Conservation (phyloP, 805 yeast species). For the Maudiozyma barnettii region DNA sequence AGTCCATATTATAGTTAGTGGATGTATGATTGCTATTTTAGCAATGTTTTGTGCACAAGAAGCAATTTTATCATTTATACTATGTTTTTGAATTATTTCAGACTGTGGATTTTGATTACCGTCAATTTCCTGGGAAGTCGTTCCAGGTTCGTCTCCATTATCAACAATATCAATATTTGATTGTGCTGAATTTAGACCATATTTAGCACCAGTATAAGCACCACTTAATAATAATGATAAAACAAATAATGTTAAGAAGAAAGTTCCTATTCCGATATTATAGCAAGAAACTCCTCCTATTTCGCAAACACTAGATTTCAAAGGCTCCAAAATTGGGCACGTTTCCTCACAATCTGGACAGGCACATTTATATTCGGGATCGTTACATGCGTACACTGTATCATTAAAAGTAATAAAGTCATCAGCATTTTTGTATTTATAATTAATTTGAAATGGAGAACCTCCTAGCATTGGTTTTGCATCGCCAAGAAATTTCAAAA, state of each 20-base stretch:
- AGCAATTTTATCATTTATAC: not conserved
- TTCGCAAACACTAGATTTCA: constrained; percentile 38
- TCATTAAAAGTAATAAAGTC: constrained; percentile 12
- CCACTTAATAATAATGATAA: constrained; percentile 10
- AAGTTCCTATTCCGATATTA: not conserved
- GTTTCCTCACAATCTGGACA: constrained; percentile 81
- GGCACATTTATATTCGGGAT: constrained; percentile 60
- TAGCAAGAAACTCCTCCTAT: constrained; percentile 64
- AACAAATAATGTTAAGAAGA: constrained; percentile 30
- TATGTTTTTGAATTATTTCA: not conserved
- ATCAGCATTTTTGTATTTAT: constrained; percentile 37
- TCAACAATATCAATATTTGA: not conserved
- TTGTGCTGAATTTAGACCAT: not conserved
- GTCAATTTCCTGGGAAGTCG: not conserved
- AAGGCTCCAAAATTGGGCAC: constrained; percentile 59
- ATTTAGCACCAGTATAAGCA: not conserved
- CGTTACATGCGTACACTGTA: constrained; percentile 43
- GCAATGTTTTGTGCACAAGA: constrained; percentile 13
- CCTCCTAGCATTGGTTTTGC: constrained; percentile 92
- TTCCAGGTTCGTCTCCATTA: not conserved
- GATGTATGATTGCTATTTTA: not conserved
- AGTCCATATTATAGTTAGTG: not conserved
- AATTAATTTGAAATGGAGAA: constrained; percentile 89
- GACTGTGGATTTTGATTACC: not conserved
- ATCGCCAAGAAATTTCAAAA: constrained; percentile 85